Evolutionary conservation across 345 rosid genomes (phyloP).

Genomic region (Schrenkiella parvula): DNA sequence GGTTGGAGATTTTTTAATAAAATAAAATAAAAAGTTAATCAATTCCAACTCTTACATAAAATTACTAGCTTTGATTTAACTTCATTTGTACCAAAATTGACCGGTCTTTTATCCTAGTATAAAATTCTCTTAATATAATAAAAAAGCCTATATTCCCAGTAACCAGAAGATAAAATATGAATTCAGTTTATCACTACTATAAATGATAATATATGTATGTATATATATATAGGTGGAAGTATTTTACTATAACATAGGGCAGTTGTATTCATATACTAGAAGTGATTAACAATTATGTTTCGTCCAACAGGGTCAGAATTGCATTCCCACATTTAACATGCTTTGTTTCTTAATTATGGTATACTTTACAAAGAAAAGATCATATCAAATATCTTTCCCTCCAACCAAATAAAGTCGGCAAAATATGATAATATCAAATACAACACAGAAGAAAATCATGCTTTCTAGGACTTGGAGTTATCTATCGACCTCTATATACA

Average conservation of each 20-base stretch:
- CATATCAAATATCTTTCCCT: conserved; percentile 1
- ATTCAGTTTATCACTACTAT: not conserved
- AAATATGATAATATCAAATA: conserved; percentile 11
- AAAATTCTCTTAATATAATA: not conserved
- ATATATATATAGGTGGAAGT: not conserved
- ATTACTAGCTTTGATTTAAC: not conserved
- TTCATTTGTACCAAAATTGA: not conserved
- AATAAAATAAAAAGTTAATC: not conserved
- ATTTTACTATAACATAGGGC: not conserved
- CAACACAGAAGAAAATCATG: not conserved
- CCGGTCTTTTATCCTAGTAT: not conserved
- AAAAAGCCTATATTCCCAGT: not conserved
- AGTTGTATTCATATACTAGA: not conserved
- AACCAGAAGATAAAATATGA: not conserved
- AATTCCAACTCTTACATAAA: not conserved
- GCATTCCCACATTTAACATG: conserved; percentile 20
- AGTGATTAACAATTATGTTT: not conserved
- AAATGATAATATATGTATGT: not conserved
- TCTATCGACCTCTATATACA: conserved; percentile 31
- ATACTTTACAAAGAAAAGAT: conserved; percentile 3
- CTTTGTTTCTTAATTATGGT: conserved; percentile 5
- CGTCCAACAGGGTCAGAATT: not conserved
- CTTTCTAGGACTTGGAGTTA: conserved; percentile 26
- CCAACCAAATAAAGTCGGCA: conserved; percentile 25
- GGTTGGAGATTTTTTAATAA: too few relatives aligned